Evolutionary conservation across 192 early-diverging fungal species (phyloP).

Genomic region (Diversispora epigaea): DNA sequence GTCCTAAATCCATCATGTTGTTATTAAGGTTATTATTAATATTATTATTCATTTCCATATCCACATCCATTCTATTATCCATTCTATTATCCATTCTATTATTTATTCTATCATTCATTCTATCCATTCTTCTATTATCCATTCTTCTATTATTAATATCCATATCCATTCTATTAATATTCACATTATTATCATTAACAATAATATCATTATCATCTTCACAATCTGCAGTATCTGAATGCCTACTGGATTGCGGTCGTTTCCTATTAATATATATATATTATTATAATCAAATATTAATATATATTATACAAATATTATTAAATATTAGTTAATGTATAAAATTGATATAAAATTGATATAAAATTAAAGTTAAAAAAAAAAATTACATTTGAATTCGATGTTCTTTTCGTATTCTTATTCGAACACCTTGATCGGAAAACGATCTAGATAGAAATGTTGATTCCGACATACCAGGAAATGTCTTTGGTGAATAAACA

Average conservation of each 20-base stretch:
- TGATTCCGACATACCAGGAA: constrained; percentile 88
- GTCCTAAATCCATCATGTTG: no score
- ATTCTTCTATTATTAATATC: not conserved
- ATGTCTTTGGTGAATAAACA: constrained; percentile 85
- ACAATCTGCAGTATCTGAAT: not conserved
- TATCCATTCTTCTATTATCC: no score
- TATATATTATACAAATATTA: no score
- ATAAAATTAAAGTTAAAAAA: not conserved
- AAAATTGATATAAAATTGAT: not conserved
- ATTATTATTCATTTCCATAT: no score
- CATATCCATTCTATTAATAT: not conserved
- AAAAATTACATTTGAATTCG: constrained; percentile 23
- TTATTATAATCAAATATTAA: no score
- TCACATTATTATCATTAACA: not conserved
- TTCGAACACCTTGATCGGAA: constrained; percentile 92
- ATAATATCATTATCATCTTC: not conserved
- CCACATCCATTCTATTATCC: no score
- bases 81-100: no score
- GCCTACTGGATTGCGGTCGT: constrained; percentile 14
- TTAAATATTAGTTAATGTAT: not conserved
- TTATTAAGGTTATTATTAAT: no score
- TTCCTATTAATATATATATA: not conserved
- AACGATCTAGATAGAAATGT: constrained; percentile 85
- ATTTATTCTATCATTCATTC: no score
- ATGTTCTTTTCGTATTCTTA: constrained; percentile 88